Base-by-base conservation (phyloP, 805 yeast genomes). In the Sugiyamaella chiloensis region DNA sequence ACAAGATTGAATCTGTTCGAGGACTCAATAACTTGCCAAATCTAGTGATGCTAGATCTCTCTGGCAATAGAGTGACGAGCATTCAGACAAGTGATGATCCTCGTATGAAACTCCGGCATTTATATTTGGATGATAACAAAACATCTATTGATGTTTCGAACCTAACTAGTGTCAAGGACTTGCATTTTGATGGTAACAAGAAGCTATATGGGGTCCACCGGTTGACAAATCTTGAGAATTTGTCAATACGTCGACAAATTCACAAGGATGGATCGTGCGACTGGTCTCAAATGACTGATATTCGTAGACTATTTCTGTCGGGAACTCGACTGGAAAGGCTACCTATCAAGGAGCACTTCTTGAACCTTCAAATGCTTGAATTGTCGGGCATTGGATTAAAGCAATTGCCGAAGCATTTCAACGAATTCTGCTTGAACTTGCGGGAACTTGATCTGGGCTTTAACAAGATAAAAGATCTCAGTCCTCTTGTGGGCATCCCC, bases 1-100 rank as follows among this genome's bases (percentile, higher is more conserved):
- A 64, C 47, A 30, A 43, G 34, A 41, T 66, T 12, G 49, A 42
- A 20, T 24, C 24, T 2, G 39, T 66, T 2, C 40, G 34, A n/a
- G 66, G 64, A 2, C 32, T 65, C n/a, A 60, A 60, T 41, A 23
- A 40, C 23, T 50, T 62, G 7, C 46, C 44, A 5, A 60, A 57
- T 17, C 61, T 78, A 46, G 56, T 75, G 48, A 59, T 67, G 8
- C 60, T 76, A 46, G 67, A 71, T 39, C 48, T 69, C 49, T 69
- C 68, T 46, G 72, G 66, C 29, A 74, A 73, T 40, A 14, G 21
- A 24, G 37, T 40, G 6, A 24, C 37, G 16, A 30, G 12, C 36
- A 39, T 27, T 17, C 30, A 23, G 24, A 16, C 29, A 2, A 42
- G 20, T 11, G 34, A 23, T 14, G 32, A 14, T 24, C 3, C 21